Conservation (phyloP, 768 basidiomycete genomes). For the Serendipita sp. region DNA sequence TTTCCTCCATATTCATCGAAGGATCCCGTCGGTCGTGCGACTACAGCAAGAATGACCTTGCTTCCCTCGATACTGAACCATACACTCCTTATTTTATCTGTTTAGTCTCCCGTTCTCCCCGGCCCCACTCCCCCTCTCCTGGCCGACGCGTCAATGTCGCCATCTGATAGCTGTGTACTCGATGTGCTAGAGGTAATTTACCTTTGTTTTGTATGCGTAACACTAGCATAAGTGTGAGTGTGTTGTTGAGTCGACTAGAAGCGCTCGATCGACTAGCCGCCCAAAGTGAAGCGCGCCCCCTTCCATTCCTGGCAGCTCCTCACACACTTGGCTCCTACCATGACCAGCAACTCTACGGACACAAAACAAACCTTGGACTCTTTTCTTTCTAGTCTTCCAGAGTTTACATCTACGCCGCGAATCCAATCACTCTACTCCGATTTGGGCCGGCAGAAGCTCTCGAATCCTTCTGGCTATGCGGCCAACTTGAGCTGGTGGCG, state of each 20-base stretch:
- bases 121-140: background rate
- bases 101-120: background rate
- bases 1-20: background rate
- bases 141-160: background rate
- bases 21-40: background rate
- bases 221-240: no score
- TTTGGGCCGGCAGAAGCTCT: slow-evolving; percentile 64
- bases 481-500: slow-evolving; percentile 86
- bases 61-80: background rate
- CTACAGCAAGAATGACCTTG: background rate
- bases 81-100: no score
- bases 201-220: no score
- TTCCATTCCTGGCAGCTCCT: no score
- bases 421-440: slow-evolving; percentile 63
- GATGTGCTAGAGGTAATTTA: background rate
- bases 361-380: background rate
- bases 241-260: no score
- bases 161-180: slow-evolving; percentile 2
- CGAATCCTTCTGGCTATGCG: slow-evolving; percentile 69
- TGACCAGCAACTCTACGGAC: background rate
- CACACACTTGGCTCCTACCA: background rate
- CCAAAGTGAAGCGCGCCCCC: no score
- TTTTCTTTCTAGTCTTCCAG: slow-evolving; percentile 10
- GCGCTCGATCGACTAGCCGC: no score
- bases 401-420: slow-evolving; percentile 18